Percentiles rank a stretch among this genome's conserved stretches.
Conservation (phyloP, 345 rosid genomes). For the Crucihimalaya himalaica region DNA sequence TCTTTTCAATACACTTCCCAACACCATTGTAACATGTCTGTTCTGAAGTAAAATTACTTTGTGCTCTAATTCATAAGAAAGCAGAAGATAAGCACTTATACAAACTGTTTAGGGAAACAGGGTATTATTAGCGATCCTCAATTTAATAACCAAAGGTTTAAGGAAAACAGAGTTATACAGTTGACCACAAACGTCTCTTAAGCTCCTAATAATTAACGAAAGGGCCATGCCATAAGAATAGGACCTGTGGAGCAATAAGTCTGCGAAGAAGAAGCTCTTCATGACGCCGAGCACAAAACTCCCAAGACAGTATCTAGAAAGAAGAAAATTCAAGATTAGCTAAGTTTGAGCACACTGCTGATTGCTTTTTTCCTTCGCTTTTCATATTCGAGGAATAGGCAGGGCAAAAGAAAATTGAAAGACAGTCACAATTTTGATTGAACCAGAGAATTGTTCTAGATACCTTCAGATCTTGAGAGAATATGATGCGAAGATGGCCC, state of each 20-base stretch:
- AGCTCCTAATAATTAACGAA: slow-evolving; percentile 8
- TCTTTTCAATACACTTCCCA: background rate
- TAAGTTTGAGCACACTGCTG: background rate
- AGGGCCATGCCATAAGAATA: slow-evolving; percentile 7
- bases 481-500: slow-evolving; percentile 88
- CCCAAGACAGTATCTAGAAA: slow-evolving; percentile 86
- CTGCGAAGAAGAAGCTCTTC: slow-evolving; percentile 94
- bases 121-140: background rate
- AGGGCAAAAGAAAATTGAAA: background rate
- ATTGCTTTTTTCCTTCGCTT: background rate
- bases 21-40: slow-evolving; percentile 9
- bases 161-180: slow-evolving; percentile 6
- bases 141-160: slow-evolving; percentile 46
- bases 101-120: background rate
- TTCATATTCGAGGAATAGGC: background rate
- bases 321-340: slow-evolving; percentile 7
- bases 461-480: slow-evolving; percentile 89
- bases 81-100: background rate
- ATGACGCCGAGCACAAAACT: slow-evolving; percentile 88
- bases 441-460: background rate
- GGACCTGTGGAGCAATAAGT: slow-evolving; percentile 88
- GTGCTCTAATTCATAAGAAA: slow-evolving; percentile 3
- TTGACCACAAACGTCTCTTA: slow-evolving; percentile 64
- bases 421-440: background rate
- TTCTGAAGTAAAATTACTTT: slow-evolving; percentile 4